Conservation (phyloP, 352 stramenopile species). For the Thalassiosira exigua region DNA sequence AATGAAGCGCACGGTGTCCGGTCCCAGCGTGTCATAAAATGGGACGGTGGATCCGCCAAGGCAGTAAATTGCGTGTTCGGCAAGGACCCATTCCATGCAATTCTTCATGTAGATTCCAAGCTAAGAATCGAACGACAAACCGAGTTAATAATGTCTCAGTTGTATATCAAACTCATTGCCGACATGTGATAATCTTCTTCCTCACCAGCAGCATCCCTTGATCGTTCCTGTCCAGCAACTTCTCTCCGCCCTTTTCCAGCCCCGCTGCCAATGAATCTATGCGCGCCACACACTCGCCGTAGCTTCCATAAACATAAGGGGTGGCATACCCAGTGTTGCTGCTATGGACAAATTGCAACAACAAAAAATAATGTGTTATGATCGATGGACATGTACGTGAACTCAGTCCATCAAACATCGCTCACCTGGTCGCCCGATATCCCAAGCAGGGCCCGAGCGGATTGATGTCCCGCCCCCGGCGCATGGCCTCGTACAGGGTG, state of each 20-base stretch:
- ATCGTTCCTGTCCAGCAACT: conserved; percentile 67
- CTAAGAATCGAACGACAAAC: too few species aligned
- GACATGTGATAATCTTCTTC: conserved; percentile 57
- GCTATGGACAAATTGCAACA: too few species aligned
- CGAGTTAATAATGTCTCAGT: too few species aligned
- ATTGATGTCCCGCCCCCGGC: conserved; percentile 70
- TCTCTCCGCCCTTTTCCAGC: conserved; percentile 62
- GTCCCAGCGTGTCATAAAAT: conserved; percentile 90
- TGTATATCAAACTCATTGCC: too few species aligned
- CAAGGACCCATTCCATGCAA: conserved; percentile 93
- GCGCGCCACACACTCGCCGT: conserved; percentile 74
- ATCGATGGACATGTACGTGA: too few species aligned
- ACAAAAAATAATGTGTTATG: too few species aligned
- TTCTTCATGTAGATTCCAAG: conserved; percentile 97
- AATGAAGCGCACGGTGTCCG: conserved; percentile 87
- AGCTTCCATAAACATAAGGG: conserved; percentile 79
- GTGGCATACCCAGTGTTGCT: conserved; percentile 74
- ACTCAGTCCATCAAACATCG: background rate
- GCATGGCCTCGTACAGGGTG: conserved; percentile 80
- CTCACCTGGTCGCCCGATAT: conserved; percentile 67
- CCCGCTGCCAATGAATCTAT: conserved; percentile 76
- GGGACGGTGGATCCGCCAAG: conserved; percentile 85
- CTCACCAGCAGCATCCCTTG: conserved; percentile 70
- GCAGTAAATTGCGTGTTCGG: conserved; percentile 89
- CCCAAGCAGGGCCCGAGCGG: conserved; percentile 77